Percentiles rank a stretch among this genome's conserved stretches.
phyloP scores from a whole-genome alignment of 176 grass and related monocot species.

The Bolboschoenus planiculmis region DNA sequence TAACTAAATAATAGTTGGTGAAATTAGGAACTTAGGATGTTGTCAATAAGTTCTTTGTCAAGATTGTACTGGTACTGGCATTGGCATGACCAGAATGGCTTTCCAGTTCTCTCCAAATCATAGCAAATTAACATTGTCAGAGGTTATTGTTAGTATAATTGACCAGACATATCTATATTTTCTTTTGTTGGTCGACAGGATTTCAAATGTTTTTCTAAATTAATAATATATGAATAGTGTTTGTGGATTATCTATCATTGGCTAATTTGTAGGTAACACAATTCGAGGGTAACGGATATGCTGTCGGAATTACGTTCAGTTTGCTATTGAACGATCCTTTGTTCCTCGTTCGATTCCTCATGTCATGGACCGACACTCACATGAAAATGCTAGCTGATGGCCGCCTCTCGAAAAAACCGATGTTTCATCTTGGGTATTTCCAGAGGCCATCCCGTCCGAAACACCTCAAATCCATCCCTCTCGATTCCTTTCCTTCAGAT shows the following conservation, averaged over 20 bases:
- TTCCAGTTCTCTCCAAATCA: too few relatives aligned
- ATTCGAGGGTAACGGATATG: conserved; percentile 53
- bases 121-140: too few relatives aligned
- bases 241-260: not conserved
- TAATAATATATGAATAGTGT: not conserved
- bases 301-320: conserved; percentile 64
- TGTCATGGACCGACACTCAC: conserved; percentile 58
- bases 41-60: not conserved
- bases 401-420: conserved; percentile 18
- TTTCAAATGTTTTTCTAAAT: not conserved
- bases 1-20: not conserved
- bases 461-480: conserved; percentile 32
- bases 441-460: conserved; percentile 25
- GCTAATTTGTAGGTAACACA: conserved; percentile 44
- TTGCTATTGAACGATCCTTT: conserved; percentile 59
- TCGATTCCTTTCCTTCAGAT: conserved; percentile 23
- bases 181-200: too few relatives aligned
- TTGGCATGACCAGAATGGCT: too few relatives aligned
- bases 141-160: too few relatives aligned
- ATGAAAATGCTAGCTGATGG: conserved; percentile 22
- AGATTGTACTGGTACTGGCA: not conserved
- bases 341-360: conserved; percentile 52
- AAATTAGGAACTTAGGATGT: not conserved
- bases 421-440: conserved; percentile 64
- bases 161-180: too few relatives aligned